These are phyloP conservation scores for Inga leiocalycina DNA, from an alignment of 306 rosid species.

Conservation along the genomic window DNA sequence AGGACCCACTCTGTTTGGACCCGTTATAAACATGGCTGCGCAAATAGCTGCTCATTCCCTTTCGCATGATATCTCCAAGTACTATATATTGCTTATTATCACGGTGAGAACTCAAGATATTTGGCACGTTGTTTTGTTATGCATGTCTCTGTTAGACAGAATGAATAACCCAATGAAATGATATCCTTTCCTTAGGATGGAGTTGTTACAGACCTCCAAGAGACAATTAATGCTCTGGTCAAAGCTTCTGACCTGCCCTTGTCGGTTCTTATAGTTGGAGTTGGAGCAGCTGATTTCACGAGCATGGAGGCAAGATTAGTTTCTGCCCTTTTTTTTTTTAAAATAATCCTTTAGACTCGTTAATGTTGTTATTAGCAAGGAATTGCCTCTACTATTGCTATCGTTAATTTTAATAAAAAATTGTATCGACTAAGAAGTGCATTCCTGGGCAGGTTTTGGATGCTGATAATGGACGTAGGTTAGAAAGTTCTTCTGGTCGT, in stretches of 20 bases:
- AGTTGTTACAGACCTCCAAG: constrained; percentile 84
- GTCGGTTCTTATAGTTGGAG: constrained; percentile 86
- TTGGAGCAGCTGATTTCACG: constrained; percentile 76
- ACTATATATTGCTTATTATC: constrained; percentile 73
- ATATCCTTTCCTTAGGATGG: constrained; percentile 66
- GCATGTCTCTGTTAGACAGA: background rate
- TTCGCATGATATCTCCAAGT: constrained; percentile 42
- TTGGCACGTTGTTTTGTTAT: constrained; percentile 3
- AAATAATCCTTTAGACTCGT: background rate
- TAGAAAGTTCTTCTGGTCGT: constrained; percentile 71
- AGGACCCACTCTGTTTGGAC: constrained; percentile 92
- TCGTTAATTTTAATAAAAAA: background rate
- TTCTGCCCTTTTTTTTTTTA: background rate
- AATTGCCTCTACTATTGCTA: background rate
- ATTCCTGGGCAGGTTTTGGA: constrained; percentile 63
- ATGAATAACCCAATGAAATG: background rate
- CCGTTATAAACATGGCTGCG: constrained; percentile 73
- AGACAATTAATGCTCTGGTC: constrained; percentile 76
- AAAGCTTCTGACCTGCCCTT: constrained; percentile 88
- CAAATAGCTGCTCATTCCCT: constrained; percentile 66
- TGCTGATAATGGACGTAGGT: constrained; percentile 67
- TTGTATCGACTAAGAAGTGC: background rate
- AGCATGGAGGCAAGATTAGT: constrained; percentile 71
- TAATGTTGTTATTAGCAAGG: background rate
- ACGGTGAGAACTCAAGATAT: constrained; percentile 63